Evolutionary conservation across 352 stramenopile species (phyloP).

Genomic region (Pythium pectinolyticum): DNA sequence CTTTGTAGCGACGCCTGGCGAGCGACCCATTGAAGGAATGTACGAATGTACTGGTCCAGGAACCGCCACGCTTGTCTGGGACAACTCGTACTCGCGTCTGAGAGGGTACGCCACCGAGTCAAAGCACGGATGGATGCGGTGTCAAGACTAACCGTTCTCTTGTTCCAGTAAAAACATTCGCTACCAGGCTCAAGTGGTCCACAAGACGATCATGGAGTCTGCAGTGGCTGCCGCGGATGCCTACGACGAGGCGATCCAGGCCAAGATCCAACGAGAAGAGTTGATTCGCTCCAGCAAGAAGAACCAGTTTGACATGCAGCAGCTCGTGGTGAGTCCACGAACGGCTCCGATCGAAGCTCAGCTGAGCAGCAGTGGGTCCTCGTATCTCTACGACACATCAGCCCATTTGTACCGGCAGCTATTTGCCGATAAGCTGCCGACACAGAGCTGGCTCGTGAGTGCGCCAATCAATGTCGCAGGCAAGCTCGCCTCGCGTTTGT

Average conservation of each 20-base stretch:
- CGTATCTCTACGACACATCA: constrained; percentile 41
- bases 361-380: constrained; percentile 16
- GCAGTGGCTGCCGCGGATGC: constrained; percentile 66
- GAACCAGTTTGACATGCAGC: constrained; percentile 40
- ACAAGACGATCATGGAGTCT: constrained; percentile 69
- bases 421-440: constrained; percentile 48
- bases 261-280: constrained; percentile 34
- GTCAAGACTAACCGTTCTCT: too few relatives aligned
- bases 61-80: constrained; percentile 65
- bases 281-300: constrained; percentile 27
- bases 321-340: constrained; percentile 24
- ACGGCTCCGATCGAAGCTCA: constrained; percentile 19
- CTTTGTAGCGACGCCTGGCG: constrained; percentile 50
- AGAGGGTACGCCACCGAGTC: constrained; percentile 54
- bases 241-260: constrained; percentile 63
- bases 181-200: constrained; percentile 76
- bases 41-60: constrained; percentile 60
- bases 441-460: constrained; percentile 67
- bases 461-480: constrained; percentile 63
- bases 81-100: constrained; percentile 82
- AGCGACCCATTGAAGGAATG: constrained; percentile 64
- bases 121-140: too few relatives aligned
- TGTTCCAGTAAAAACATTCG: constrained; percentile 69
- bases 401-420: constrained; percentile 39
- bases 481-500: constrained; percentile 63